phyloP scores from a whole-genome alignment of 148 eudicot species.

The Silene uniflora region DNA sequence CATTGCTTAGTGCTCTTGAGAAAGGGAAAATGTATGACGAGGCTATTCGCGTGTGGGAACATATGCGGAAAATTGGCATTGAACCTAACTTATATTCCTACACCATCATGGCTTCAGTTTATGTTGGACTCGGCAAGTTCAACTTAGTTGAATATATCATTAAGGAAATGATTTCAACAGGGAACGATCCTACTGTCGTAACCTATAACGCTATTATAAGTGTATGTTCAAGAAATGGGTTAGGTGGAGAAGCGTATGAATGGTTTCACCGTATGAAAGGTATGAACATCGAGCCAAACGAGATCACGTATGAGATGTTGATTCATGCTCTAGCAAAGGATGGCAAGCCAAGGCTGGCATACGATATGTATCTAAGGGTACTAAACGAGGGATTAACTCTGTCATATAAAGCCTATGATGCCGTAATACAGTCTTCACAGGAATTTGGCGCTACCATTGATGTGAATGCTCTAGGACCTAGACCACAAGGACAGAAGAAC shows the following conservation, averaged over 20 bases:
- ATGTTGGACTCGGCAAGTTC: conserved; percentile 68
- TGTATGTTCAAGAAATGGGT: conserved; percentile 46
- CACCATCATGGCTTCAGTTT: conserved; percentile 87
- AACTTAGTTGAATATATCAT: conserved; percentile 55
- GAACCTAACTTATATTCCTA: conserved; percentile 76
- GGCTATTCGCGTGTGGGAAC: conserved; percentile 79
- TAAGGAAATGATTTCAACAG: conserved; percentile 55
- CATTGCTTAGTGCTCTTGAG: conserved; percentile 89
- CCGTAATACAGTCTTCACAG: conserved; percentile 44
- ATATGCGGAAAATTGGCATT: conserved; percentile 72
- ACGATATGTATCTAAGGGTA: conserved; percentile 67
- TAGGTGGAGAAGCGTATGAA: conserved; percentile 66
- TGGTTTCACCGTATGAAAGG: conserved; percentile 74
- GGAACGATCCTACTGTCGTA: conserved; percentile 61
- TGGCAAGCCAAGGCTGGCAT: conserved; percentile 82
- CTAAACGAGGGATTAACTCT: conserved; percentile 50
- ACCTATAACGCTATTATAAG: conserved; percentile 91
- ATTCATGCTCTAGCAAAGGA: conserved; percentile 72
- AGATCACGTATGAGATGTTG: conserved; percentile 69
- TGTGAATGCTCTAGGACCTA: conserved; percentile 45
- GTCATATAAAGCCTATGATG: conserved; percentile 69
- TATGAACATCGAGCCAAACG: conserved; percentile 52
- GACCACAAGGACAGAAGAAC: conserved; percentile 63
- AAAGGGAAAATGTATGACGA: conserved; percentile 79
- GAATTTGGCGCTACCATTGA: conserved; percentile 52